Percentiles rank a stretch among this genome's conserved stretches.
Evolutionary conservation across 306 rosid species (phyloP).

Genomic region (Astragalus glycyphyllos): DNA sequence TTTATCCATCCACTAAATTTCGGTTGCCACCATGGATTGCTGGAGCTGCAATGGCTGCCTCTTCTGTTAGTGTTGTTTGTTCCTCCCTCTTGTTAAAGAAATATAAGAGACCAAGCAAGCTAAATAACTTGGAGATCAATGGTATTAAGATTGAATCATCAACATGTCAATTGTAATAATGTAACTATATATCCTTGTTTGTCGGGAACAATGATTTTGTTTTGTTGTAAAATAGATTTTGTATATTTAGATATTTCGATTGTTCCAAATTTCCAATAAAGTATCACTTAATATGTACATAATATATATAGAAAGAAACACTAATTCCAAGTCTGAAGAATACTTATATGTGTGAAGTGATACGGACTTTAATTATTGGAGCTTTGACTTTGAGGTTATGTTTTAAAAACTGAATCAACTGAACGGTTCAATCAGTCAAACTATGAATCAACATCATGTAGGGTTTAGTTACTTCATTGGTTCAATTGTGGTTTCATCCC

Average conservation of each 20-base stretch:
- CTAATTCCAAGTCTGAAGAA: too few relatives aligned
- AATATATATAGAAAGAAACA: neutral
- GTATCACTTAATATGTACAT: neutral
- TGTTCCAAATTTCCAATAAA: neutral
- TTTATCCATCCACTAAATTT: constrained; percentile 67
- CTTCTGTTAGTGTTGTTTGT: constrained; percentile 88
- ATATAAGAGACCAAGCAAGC: constrained; percentile 69
- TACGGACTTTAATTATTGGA: neutral
- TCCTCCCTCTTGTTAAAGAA: constrained; percentile 74
- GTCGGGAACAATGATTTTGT: neutral
- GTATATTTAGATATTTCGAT: neutral
- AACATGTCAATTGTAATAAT: constrained; percentile 6
- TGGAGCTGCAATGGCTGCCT: constrained; percentile 96
- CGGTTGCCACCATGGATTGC: constrained; percentile 93
- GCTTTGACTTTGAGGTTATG: too few relatives aligned
- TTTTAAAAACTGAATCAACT: too few relatives aligned
- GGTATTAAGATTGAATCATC: constrained; percentile 54
- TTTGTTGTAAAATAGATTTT: neutral
- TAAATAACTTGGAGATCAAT: constrained; percentile 56
- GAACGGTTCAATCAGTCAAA: too few relatives aligned
- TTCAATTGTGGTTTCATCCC: too few relatives aligned
- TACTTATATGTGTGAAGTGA: neutral
- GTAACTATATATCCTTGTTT: neutral
- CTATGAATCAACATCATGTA: too few relatives aligned
- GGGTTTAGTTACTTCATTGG: too few relatives aligned